phyloP scores from a whole-genome alignment of 352 stramenopile genomes.

The Phytophthora citricola region DNA sequence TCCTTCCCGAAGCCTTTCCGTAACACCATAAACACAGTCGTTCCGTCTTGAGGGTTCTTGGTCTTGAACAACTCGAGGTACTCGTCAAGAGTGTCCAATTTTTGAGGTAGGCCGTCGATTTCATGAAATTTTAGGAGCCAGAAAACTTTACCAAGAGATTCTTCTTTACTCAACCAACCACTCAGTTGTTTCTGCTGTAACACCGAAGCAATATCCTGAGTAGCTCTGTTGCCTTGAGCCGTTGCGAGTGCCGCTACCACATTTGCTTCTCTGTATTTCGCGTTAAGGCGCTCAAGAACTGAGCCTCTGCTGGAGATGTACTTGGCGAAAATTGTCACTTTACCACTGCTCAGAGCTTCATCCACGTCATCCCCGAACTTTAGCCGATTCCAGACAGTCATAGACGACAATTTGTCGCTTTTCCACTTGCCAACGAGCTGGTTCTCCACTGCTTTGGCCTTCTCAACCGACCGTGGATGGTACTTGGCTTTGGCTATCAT shows the following conservation, averaged over 20 bases:
- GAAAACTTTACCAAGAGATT: conserved; percentile 3
- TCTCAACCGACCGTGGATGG: background rate
- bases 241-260: conserved; percentile 1
- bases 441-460: background rate
- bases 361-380: background rate
- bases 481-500: background rate
- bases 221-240: background rate
- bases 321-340: background rate
- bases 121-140: background rate
- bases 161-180: background rate
- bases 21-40: background rate
- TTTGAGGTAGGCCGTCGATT: background rate
- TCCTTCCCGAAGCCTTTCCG: background rate
- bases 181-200: background rate
- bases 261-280: background rate
- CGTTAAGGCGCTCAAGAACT: background rate
- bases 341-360: background rate
- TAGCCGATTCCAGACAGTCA: background rate
- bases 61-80: conserved; percentile 1
- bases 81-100: background rate
- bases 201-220: background rate
- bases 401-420: background rate
- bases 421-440: background rate
- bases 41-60: background rate
- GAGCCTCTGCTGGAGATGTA: background rate